A percentile compares a stretch with the other conserved stretches of the same genome.
Evolutionary conservation across 352 stramenopile genomes (phyloP).

Genomic region (Pythium brassicae): DNA sequence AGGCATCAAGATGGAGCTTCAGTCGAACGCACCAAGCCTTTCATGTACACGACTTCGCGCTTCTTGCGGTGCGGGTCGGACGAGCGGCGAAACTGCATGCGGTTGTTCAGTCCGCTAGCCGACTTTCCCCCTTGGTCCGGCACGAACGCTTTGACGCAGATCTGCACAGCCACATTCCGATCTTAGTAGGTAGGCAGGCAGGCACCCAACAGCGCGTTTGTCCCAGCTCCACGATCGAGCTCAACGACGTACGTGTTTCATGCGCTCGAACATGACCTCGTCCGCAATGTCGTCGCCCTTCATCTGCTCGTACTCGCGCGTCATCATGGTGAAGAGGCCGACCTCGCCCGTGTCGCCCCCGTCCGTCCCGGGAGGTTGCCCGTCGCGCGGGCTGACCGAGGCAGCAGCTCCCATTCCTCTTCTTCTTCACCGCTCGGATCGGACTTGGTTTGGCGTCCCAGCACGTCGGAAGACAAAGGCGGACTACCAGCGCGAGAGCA

Average conservation of each 20-base stretch:
- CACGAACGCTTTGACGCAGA: conserved; percentile 42
- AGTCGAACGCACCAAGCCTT: conserved; percentile 38
- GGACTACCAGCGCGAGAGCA: conserved; percentile 1
- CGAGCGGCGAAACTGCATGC: conserved; percentile 39
- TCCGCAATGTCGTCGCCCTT: conserved; percentile 40
- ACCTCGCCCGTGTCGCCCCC: conserved; percentile 19
- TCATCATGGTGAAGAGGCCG: conserved; percentile 49
- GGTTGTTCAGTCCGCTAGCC: conserved; percentile 11
- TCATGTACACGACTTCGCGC: conserved; percentile 65
- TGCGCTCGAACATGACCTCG: conserved; percentile 71
- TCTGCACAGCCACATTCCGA: conserved; percentile 9
- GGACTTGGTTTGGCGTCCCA: neutral
- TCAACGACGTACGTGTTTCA: conserved; percentile 47
- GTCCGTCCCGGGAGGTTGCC: conserved; percentile 13
- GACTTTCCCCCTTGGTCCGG: conserved; percentile 25
- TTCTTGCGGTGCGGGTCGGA: conserved; percentile 66
- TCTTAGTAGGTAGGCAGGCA: neutral
- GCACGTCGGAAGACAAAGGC: conserved; percentile 1
- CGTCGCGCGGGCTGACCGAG: conserved; percentile 21
- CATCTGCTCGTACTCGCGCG: conserved; percentile 68
- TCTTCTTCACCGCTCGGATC: conserved; percentile 1
- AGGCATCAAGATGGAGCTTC: neutral
- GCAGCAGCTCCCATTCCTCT: conserved; percentile 36
- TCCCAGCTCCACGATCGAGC: neutral
- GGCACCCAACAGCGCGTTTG: neutral